phyloP scores from a whole-genome alignment of 179 eudicot species.

The Patellifolia procumbens region DNA sequence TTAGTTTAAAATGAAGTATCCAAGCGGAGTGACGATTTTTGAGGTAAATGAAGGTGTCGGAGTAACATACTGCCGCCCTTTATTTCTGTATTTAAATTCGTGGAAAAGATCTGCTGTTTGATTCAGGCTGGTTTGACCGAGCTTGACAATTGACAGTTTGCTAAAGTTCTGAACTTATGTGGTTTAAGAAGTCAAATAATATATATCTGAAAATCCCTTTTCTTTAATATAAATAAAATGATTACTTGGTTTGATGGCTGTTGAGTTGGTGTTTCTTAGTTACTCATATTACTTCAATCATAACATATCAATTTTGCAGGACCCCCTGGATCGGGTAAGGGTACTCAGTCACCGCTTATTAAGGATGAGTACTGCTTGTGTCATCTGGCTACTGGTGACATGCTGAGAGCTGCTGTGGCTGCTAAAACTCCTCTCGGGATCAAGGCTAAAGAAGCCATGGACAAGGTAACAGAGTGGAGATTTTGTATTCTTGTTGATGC shows the following conservation, averaged over 20 bases:
- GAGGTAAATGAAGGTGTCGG: too few species aligned
- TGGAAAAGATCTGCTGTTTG: constrained; percentile 8
- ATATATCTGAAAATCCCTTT: too few species aligned
- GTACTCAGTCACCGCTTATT: constrained; percentile 89
- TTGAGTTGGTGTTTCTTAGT: background rate
- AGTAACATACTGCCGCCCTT: too few species aligned
- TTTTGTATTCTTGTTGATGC: background rate
- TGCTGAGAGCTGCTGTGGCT: constrained; percentile 98
- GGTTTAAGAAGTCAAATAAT: too few species aligned
- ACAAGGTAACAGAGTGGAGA: constrained; percentile 48
- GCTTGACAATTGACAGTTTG: background rate
- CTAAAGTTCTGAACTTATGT: background rate
- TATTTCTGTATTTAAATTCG: too few species aligned
- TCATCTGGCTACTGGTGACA: constrained; percentile 97
- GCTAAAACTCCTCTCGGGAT: constrained; percentile 93
- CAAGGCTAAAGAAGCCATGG: constrained; percentile 98
- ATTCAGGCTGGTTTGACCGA: constrained; percentile 4
- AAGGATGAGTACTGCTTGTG: constrained; percentile 97
- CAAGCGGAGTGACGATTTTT: too few species aligned
- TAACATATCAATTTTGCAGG: constrained; percentile 40
- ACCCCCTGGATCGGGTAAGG: constrained; percentile 99
- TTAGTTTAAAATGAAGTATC: too few species aligned
- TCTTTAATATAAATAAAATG: too few species aligned
- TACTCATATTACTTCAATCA: too few species aligned
- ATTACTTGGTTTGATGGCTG: background rate